phyloP scores from a whole-genome alignment of 75 land plant species.

The Selaginella tamariscina region DNA sequence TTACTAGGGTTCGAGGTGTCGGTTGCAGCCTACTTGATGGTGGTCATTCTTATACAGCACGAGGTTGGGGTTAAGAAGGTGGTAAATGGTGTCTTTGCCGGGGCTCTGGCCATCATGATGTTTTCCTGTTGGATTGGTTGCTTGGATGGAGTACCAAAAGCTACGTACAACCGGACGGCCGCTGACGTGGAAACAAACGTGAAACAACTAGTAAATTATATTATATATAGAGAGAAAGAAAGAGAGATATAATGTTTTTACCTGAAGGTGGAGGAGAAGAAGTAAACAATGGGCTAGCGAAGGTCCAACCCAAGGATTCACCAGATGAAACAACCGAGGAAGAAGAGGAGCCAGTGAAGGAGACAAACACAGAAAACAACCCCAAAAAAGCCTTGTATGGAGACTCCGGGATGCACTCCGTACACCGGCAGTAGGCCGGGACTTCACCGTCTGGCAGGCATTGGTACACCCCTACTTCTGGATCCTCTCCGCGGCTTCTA shows the following conservation, averaged over 20 bases:
- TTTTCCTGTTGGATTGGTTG: not conserved
- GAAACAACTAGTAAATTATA: not conserved
- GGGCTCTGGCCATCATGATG: not conserved
- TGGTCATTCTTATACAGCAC: constrained; percentile 6
- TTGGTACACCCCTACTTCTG: constrained; percentile 23
- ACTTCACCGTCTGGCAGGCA: constrained; percentile 15
- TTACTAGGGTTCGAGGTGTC: not conserved
- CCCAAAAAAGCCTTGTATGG: not conserved
- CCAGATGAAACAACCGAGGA: not conserved
- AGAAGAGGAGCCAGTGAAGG: constrained; percentile 5
- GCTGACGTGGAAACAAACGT: no score
- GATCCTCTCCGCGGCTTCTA: constrained; percentile 20
- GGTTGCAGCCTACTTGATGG: not conserved
- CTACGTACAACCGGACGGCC: no score
- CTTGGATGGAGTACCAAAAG: not conserved
- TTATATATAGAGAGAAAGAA: not conserved
- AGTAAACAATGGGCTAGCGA: not conserved
- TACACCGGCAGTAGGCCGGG: not conserved
- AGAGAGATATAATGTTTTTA: no score
- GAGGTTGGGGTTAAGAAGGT: not conserved
- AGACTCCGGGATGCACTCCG: not conserved
- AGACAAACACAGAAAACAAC: not conserved
- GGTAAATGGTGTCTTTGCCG: not conserved
- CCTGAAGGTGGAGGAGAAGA: not conserved
- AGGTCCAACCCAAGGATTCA: not conserved